Conservation (phyloP, 305 asterid species). For the Solanum hybrid region DNA sequence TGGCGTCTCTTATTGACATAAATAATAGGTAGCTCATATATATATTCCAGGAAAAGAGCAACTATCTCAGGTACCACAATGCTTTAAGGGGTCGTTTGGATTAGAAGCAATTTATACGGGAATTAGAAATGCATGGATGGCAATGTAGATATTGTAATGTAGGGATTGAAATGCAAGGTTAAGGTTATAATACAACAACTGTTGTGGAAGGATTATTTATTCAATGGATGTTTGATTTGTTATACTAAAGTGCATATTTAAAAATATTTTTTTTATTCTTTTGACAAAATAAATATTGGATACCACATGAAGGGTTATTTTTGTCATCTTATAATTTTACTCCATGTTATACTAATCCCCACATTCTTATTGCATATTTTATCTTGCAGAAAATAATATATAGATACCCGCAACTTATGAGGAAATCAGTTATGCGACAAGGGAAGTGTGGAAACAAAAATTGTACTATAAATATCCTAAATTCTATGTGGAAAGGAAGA, state of each 20-base stretch:
- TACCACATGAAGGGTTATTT: not conserved
- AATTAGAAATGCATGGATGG: not conserved
- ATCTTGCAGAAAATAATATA: not conserved
- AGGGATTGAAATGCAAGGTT: not conserved
- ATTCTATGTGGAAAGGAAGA: not conserved
- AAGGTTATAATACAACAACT: not conserved
- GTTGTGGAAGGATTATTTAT: not conserved
- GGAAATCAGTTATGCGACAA: not conserved
- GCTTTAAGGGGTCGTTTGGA: not conserved
- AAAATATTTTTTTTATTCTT: not conserved
- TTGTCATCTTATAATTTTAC: not conserved
- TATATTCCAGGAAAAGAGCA: not conserved
- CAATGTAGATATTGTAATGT: not conserved
- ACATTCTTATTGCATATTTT: not conserved
- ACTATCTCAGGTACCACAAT: not conserved
- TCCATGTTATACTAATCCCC: not conserved
- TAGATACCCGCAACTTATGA: not conserved
- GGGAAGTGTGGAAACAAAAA: not conserved
- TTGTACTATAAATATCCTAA: not conserved
- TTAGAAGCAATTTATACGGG: not conserved
- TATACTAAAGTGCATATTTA: not conserved
- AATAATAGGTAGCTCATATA: not conserved
- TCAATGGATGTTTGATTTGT: not conserved
- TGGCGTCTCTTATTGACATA: not conserved
- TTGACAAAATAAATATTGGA: not conserved